Evolutionary conservation across 2,329 filamentous ascomycete species (phyloP), one percentile per base, ranked within the genome.

Genomic region (Polychaeton citri): DNA sequence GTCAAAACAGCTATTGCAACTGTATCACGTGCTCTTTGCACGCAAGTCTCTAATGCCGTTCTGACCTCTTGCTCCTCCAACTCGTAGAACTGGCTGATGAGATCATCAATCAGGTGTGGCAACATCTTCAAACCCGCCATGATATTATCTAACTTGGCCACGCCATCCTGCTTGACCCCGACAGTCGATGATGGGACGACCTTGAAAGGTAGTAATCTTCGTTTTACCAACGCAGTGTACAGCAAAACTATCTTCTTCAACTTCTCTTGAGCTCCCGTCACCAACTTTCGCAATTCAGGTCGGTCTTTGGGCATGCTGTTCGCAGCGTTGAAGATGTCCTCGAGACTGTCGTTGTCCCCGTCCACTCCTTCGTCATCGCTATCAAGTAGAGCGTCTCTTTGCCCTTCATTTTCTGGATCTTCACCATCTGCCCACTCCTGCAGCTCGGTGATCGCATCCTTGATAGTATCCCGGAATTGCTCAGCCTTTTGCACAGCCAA

Each of bases 381-480:
- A 21, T 59, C 59, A 0, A 54, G 45, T 2, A 60, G 50, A 3
- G 51, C 59, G 21, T 57, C 56, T 4, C 47, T 51, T 2, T 47
- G 44, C 0, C 53, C 56, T 4, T 61, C 54, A 6, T 42, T 45
- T 5, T 64, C 66, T 0, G 70, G 57, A 10, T 71, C 65, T 1
- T 75, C 76, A 1, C 75, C 75, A 3, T 74, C 72, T 17, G 79
- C 76, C 85, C 87, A 95, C 48, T 88, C 84, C 54, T 85, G 83
- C 44, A 95, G 58, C 61, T 95, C 88, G 43, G 82, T 74, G 46
- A 92, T 72, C 0, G 85, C 81, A 61, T 95, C 88, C 47, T 82
- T 74, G 17, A 95, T 63, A 2, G 81, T 73, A 38, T 82, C 82
- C 28, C 76, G 66, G 59, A 79, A 83, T 54, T 86, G 70, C 46